Base-by-base conservation (phyloP, 768 basidiomycete species). In the Polyporus arcularius region DNA sequence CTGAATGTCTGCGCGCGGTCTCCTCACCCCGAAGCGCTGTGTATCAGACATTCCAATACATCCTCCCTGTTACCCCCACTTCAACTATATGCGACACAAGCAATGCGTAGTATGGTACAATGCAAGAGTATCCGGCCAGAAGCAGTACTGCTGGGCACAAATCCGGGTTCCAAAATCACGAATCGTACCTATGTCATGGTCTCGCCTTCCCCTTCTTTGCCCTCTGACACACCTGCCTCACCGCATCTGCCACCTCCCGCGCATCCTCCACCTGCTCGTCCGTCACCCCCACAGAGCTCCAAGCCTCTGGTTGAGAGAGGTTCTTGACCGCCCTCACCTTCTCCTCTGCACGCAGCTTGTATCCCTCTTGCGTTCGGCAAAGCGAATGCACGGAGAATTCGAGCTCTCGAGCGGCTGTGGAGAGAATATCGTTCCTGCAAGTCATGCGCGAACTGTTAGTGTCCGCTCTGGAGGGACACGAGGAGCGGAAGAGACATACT, bases 351-450 rank as follows among this genome's bases (percentile, higher is more conserved):
- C 80, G 79, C 5, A 46, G 61, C 15, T 68, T 67, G 63, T 90
- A 89, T 9, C 86, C 86, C 2, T 73, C 71, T 9, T 68, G 63
- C 0, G 84, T 86, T 45, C 78, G 79, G 15, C 80, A 81, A 74
- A 86, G 78, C 0, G 79, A 75, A 45, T 82, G 76, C 1, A 74
- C 75, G 4, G 60, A 71, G 58, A 81, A 79, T 59, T 89, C 88
- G 8, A 86, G 70, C 35, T 74, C 72, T 53, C 71, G 76, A 4
- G 86, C 82, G 2, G 74, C 72, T 1, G 69, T 61, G 28, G 74
- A 75, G 15, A 88, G 66, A 11, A 81, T 67, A 21, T 73, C 65
- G 51, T 74, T 71, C 66, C 85, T 87, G 49, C 14, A 42, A 6
- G 35, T 35, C 21, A 26, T 26, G 21, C 21, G 21, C 21, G 21